These are phyloP conservation scores for Parmales sp. DNA, from an alignment of 108 stramenopile genomes.

Conservation along the genomic window DNA sequence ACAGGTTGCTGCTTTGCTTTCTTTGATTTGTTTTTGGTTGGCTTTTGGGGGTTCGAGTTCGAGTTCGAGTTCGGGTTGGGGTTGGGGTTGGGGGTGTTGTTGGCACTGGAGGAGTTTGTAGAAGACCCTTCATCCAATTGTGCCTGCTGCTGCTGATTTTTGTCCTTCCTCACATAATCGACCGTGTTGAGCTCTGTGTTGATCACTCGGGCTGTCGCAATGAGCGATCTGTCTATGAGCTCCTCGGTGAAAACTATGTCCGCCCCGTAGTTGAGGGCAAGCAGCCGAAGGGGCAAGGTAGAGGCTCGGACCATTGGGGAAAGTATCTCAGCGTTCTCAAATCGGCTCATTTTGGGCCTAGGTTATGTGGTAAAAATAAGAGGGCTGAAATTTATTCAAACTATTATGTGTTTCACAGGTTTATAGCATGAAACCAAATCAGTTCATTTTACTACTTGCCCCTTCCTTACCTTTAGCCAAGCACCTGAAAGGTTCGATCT, in stretches of 20 bases:
- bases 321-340: no score
- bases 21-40: not conserved
- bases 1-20: slow-evolving; percentile 19
- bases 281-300: slow-evolving; percentile 74
- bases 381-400: no score
- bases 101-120: slow-evolving; percentile 8
- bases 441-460: no score
- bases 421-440: no score
- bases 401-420: no score
- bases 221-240: slow-evolving; percentile 75
- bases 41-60: not conserved
- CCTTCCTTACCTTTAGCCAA: no score
- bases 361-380: no score
- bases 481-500: no score
- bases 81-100: not conserved
- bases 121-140: slow-evolving; percentile 34
- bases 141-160: slow-evolving; percentile 24
- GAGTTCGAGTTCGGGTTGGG: not conserved
- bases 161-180: slow-evolving; percentile 63
- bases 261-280: slow-evolving; percentile 80
- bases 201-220: slow-evolving; percentile 43
- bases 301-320: slow-evolving; percentile 87
- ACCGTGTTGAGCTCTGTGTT: slow-evolving; percentile 63
- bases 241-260: slow-evolving; percentile 88
- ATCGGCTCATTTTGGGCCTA: no score